Evolutionary conservation across 2,329 filamentous ascomycete genomes (phyloP).

Genomic region (Xylaria sp.): DNA sequence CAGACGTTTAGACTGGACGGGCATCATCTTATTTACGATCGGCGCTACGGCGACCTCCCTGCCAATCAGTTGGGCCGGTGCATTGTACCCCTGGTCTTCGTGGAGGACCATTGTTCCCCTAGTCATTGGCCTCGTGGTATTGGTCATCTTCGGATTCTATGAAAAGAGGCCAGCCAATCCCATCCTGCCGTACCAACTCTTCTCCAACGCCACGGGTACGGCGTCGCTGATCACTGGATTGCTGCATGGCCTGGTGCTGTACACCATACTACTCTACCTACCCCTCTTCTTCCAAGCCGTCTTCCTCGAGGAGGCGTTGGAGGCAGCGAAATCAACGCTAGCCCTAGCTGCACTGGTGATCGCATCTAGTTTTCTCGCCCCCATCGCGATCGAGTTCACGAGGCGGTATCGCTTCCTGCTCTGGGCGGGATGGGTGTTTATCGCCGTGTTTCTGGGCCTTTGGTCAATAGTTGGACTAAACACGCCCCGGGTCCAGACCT

Average conservation of each 20-base stretch:
- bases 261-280: constrained; percentile 25
- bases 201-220: constrained; percentile 24
- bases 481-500: neutral
- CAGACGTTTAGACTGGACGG: constrained; percentile 65
- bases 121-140: constrained; percentile 56
- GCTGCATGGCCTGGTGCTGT: constrained; percentile 21
- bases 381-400: neutral
- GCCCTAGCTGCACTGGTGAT: neutral
- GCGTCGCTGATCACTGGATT: constrained; percentile 29
- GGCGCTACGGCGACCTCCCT: constrained; percentile 51
- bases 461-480: neutral
- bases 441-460: constrained; percentile 1
- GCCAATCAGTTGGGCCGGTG: constrained; percentile 52
- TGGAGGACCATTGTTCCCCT: constrained; percentile 66
- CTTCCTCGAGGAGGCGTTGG: neutral
- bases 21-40: constrained; percentile 66
- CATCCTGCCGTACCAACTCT: neutral
- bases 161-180: constrained; percentile 53
- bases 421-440: constrained; percentile 11
- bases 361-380: neutral
- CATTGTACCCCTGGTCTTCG: constrained; percentile 68
- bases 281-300: constrained; percentile 54
- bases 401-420: constrained; percentile 2
- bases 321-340: neutral
- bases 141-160: constrained; percentile 60